phyloP scores from a whole-genome alignment of 2,329 filamentous ascomycete genomes.

The Fusarium poae region DNA sequence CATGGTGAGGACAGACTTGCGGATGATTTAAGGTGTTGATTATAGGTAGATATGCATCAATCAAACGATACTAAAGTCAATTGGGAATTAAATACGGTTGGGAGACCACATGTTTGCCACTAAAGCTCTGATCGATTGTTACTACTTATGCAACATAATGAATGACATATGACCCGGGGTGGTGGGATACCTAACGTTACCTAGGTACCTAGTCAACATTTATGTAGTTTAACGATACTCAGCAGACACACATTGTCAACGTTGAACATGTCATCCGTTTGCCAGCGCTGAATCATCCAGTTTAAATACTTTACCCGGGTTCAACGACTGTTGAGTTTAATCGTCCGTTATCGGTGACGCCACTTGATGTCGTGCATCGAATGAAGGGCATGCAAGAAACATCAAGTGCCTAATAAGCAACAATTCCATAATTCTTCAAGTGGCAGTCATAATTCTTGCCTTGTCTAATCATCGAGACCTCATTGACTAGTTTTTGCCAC shows the following conservation, averaged over 20 bases:
- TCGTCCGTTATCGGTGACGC: slow-evolving; percentile 41
- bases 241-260: background rate
- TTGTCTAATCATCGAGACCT: slow-evolving; percentile 2
- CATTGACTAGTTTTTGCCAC: slow-evolving; percentile 11
- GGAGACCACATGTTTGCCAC: background rate
- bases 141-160: background rate
- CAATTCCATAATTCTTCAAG: background rate
- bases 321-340: background rate
- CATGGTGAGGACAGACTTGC: slow-evolving; percentile 13
- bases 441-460: background rate
- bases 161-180: background rate
- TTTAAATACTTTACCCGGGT: background rate
- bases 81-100: background rate
- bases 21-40: slow-evolving; percentile 23
- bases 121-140: background rate
- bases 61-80: slow-evolving; percentile 9
- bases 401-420: slow-evolving; percentile 17
- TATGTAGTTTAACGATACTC: background rate
- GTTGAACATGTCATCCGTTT: background rate
- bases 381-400: slow-evolving; percentile 9
- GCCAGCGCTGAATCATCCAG: background rate
- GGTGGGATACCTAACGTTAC: background rate
- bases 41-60: slow-evolving; percentile 15
- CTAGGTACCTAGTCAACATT: background rate
- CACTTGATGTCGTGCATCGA: slow-evolving; percentile 33